These are phyloP conservation scores for Yamadazyma atmosphaerica DNA, from an alignment of 1,139 yeast genomes.

Conservation along the genomic window DNA sequence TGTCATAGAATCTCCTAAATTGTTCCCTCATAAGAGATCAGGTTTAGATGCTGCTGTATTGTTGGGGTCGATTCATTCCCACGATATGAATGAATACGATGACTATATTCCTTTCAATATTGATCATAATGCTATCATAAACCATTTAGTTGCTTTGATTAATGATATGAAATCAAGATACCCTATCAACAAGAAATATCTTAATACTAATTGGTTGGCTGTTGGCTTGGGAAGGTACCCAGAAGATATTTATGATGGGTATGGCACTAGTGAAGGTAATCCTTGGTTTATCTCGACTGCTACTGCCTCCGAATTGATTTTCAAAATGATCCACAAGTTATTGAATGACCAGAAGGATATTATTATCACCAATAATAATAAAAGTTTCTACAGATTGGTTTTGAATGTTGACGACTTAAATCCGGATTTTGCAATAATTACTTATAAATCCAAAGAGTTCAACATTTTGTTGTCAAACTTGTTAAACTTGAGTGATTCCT, in stretches of 20 bases:
- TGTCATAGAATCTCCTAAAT: slow-evolving; percentile 67
- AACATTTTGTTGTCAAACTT: slow-evolving; percentile 46
- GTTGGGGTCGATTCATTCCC: slow-evolving; percentile 67
- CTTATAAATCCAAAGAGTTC: slow-evolving; percentile 50
- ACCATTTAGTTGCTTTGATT: slow-evolving; percentile 58
- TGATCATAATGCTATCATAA: slow-evolving; percentile 53
- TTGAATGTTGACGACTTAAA: slow-evolving; percentile 29
- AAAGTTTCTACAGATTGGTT: slow-evolving; percentile 33
- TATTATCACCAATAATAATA: slow-evolving; percentile 24
- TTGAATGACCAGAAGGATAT: slow-evolving; percentile 24
- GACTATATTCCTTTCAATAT: slow-evolving; percentile 56
- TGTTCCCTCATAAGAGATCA: slow-evolving; percentile 43
- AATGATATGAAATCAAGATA: slow-evolving; percentile 70
- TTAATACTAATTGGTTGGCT: slow-evolving; percentile 25
- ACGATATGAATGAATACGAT: slow-evolving; percentile 39
- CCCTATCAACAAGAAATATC: slow-evolving; percentile 62
- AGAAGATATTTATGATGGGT: slow-evolving; percentile 88
- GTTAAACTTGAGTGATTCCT: slow-evolving; percentile 69
- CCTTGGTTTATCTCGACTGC: slow-evolving; percentile 95
- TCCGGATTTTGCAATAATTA: slow-evolving; percentile 28
- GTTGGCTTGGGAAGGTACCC: slow-evolving; percentile 91
- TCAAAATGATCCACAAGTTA: slow-evolving; percentile 32
- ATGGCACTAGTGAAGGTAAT: slow-evolving; percentile 72
- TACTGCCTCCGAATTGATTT: slow-evolving; percentile 67
- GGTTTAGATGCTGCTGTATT: slow-evolving; percentile 84